Evolutionary conservation across 148 eudicot species (phyloP), one percentile per base, ranked within the genome.

Genomic region (Rhododendron ferrugineum): DNA sequence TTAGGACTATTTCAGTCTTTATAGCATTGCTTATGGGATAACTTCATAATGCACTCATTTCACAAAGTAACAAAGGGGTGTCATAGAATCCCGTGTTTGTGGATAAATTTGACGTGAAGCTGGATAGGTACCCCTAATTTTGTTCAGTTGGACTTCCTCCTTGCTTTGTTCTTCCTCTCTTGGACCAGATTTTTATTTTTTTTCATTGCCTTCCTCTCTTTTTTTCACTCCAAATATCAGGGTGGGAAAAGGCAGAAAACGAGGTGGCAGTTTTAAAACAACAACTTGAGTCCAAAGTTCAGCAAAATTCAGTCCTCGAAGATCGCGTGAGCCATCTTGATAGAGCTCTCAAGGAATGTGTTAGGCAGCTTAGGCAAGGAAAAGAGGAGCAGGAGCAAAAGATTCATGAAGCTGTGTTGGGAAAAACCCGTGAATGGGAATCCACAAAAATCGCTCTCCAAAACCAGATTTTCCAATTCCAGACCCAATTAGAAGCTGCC

Each of bases 211-310:
- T 82, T 14, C 28, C 6, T 20, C 15, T 36, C 2, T 32, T 46
- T 26, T 4, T 4, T 64, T 18, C 6, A 56, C n/a, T 64, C 40
- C 16, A 37, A 28, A 62, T 37, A 30, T 84, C 42, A 95, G 98
- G 98, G 32, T 96, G 98, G 98, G 98, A 96, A 90, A 93, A 90
- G 90, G 98, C 98, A 47, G 98, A 96, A 85, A 92, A 88, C 75
- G 98, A 94, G 89, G 93, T 86, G 26, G 89, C 84, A 36, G 80
- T 26, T 54, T 10, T 96, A 70, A 96, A 93, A 80, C 91, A 92
- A 85, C 93, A 94, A 82, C 94, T 96, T 49, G 94, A 96, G 62
- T 89, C 85, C 26, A 90, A 85, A 20, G 83, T 87, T 82, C 91
- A 93, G 90, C 88, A 92, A 85, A 96, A 90, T 84, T 40, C 88